Evolutionary conservation across 805 yeast species (phyloP), one percentile per base, ranked within the genome.

Genomic region (Candida fluviatilis): DNA sequence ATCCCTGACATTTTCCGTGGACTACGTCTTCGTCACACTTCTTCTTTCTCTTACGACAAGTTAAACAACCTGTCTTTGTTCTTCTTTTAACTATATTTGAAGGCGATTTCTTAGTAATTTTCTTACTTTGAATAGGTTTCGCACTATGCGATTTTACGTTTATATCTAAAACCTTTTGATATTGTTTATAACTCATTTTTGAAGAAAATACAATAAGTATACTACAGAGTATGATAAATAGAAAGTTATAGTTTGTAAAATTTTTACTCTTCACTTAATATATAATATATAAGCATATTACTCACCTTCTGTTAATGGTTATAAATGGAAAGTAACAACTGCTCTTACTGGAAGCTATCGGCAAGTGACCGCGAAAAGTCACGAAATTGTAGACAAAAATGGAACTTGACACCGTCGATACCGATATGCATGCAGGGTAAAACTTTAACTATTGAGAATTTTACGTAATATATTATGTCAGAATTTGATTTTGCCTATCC

Each of bases 1-100:
- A 69, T 4, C 62, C 72, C 47, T 66, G 70, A 47, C 74, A 69
- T 45, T 69, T 69, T 4, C 73, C 73, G 40, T 60, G 61, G 7
- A 57, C 62, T 24, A 50, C 62, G 27, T 58, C 57, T 45, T 76
- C 76, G 49, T 78, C 83, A 57, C 85, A 79, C 61, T 79, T 79
- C 62, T 80, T 71, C 59, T 80, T 80, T 49, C 84, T 70, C 43
- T 73, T 70, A 37, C 84, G 67, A 54, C 87, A 80, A 34, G 80
- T 78, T 44, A 78, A 63, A 49, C 84, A 78, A 3, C 78, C 78
- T 3, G 77, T 70, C 43, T 72, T 66, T 4, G 73, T 69, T 50
- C 77, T 54, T 45, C 53, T 52, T 38, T 51, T 49, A 16, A n/a
- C 17, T 13, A 18, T 10, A 11, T 17, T 23, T 26, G 39, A 18